A percentile compares a stretch with the other conserved stretches of the same genome.
phyloP scores from a whole-genome alignment of 1,284 basidiomycete genomes.

The Puccinia novopanici region DNA sequence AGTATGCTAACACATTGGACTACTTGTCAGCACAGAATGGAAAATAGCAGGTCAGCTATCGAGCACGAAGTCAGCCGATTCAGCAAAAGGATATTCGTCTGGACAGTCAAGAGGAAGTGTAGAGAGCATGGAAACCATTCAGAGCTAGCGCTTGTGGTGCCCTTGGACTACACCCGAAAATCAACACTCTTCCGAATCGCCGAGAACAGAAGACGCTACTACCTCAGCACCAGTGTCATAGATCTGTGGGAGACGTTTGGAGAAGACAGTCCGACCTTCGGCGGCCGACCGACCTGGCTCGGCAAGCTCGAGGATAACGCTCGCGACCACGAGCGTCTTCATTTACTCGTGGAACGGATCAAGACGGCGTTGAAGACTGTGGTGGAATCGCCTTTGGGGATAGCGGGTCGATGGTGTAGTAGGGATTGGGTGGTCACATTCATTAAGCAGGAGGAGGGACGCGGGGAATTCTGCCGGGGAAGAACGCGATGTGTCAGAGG shows the following conservation, averaged over 20 bases:
- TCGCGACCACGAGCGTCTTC: neutral
- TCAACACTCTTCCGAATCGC: too few relatives aligned
- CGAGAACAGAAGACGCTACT: neutral
- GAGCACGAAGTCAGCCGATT: constrained; percentile 1
- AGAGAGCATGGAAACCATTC: constrained; percentile 6
- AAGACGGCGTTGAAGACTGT: neutral
- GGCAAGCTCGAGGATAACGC: neutral
- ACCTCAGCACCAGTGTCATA: neutral
- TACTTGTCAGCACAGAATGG: neutral
- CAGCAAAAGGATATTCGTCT: constrained; percentile 11
- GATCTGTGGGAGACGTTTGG: neutral
- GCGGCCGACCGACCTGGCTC: neutral
- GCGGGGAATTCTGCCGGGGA: neutral
- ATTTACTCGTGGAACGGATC: neutral
- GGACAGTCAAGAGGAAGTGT: neutral
- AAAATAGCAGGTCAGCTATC: neutral
- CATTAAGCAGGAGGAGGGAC: constrained; percentile 1
- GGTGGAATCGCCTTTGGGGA: neutral
- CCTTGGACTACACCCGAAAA: constrained; percentile 3
- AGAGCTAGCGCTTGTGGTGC: neutral
- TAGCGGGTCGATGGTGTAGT: neutral
- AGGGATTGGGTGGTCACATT: neutral
- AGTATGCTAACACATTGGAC: too few relatives aligned
- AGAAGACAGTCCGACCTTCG: neutral
- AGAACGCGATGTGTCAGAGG: neutral